Evolutionary conservation across 805 yeast species (phyloP).

Genomic region (Schwanniomyces occidentalis): DNA sequence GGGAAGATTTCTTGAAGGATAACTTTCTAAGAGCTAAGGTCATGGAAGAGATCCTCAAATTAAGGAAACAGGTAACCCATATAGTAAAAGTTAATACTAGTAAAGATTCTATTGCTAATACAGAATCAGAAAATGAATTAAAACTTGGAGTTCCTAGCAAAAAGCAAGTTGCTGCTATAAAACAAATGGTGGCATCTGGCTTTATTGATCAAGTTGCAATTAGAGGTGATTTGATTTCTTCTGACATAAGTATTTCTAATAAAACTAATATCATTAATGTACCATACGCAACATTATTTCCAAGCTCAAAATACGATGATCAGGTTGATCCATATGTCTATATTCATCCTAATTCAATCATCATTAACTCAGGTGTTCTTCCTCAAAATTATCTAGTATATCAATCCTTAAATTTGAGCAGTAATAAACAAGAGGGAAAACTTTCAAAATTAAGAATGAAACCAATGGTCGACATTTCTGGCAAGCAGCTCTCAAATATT

Average conservation of each 20-base stretch:
- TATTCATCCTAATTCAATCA: constrained; percentile 76
- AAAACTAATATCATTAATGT: constrained; percentile 56
- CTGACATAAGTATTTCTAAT: constrained; percentile 61
- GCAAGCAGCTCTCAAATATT: constrained; percentile 74
- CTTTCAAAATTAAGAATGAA: constrained; percentile 59
- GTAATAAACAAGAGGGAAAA: constrained; percentile 44
- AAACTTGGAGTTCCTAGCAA: constrained; percentile 67
- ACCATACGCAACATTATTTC: constrained; percentile 64
- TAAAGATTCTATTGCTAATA: constrained; percentile 56
- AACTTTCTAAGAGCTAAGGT: constrained; percentile 75
- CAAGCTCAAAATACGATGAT: constrained; percentile 36
- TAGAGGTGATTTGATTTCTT: constrained; percentile 71
- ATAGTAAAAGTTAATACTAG: constrained; percentile 69
- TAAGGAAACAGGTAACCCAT: constrained; percentile 75
- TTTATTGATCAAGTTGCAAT: constrained; percentile 88
- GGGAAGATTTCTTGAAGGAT: constrained; percentile 48
- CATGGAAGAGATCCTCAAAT: constrained; percentile 81
- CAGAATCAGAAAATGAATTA: constrained; percentile 39
- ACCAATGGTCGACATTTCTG: constrained; percentile 73
- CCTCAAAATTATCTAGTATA: constrained; percentile 84
- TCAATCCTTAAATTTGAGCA: constrained; percentile 60
- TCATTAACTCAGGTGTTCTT: constrained; percentile 57
- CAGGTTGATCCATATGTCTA: constrained; percentile 60
- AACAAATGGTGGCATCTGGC: constrained; percentile 92
- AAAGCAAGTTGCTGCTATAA: constrained; percentile 71